Conservation (phyloP, 2,329 filamentous ascomycete genomes). For the Byssothecium circinans region DNA sequence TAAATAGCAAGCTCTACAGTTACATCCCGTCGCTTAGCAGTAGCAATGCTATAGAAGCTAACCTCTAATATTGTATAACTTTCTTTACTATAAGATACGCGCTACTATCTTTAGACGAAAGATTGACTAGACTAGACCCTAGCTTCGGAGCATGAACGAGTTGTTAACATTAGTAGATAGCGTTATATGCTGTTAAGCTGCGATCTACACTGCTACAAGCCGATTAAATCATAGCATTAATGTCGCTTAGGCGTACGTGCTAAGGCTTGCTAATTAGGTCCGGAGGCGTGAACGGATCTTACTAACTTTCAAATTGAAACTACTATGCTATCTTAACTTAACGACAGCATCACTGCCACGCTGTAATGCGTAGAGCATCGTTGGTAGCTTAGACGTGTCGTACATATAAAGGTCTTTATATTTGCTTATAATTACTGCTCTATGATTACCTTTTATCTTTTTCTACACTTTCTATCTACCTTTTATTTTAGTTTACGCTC, state of each 20-base stretch:
- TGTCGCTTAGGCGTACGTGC: constrained; percentile 3
- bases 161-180: constrained; percentile 5
- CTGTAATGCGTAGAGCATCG: constrained; percentile 2
- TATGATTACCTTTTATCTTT: constrained; percentile 3
- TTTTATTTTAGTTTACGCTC: constrained; percentile 1
- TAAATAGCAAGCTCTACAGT: constrained; percentile 7
- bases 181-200: constrained; percentile 5
- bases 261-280: constrained; percentile 3
- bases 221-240: constrained; percentile 6
- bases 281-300: constrained; percentile 5
- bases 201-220: constrained; percentile 5
- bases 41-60: constrained; percentile 5
- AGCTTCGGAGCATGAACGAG: constrained; percentile 7
- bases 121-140: constrained; percentile 7
- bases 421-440: constrained; percentile 2
- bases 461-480: constrained; percentile 4
- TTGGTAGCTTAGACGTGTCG: constrained; percentile 4
- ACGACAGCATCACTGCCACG: constrained; percentile 3
- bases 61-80: constrained; percentile 7
- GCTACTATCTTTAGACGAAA: constrained; percentile 2
- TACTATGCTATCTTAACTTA: constrained; percentile 3
- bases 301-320: constrained; percentile 2
- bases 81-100: constrained; percentile 6
- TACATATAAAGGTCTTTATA: constrained; percentile 6
- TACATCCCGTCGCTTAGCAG: constrained; percentile 5